A percentile compares a stretch with the other conserved stretches of the same genome.
phyloP scores from a whole-genome alignment of 495 filamentous ascomycete species.

The Aspergillus avenaceus region DNA sequence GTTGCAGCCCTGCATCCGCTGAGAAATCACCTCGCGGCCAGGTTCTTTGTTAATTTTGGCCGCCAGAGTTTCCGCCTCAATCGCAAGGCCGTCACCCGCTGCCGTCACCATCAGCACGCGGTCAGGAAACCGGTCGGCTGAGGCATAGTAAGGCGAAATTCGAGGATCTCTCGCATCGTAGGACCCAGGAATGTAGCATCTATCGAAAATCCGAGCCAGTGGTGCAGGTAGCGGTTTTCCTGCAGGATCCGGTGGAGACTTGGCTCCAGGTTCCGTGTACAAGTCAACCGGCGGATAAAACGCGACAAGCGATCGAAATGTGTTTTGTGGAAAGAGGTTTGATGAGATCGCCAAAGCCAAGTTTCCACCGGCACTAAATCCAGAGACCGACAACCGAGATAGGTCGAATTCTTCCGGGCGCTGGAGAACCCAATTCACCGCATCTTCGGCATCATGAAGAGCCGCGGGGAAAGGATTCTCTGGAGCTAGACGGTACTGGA shows the following conservation, averaged over 20 bases:
- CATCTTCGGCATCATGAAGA: constrained; percentile 62
- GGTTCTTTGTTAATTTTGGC: constrained; percentile 21
- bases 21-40: constrained; percentile 33
- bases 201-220: constrained; percentile 27
- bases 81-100: constrained; percentile 35
- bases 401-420: constrained; percentile 30
- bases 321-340: constrained; percentile 33
- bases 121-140: constrained; percentile 32
- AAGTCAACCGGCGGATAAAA: constrained; percentile 42
- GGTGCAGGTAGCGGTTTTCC: constrained; percentile 22
- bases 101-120: constrained; percentile 41
- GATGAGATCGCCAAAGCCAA: constrained; percentile 36
- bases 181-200: constrained; percentile 25
- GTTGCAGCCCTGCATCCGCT: constrained; percentile 37
- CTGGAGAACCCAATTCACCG: constrained; percentile 29
- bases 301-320: constrained; percentile 36
- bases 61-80: constrained; percentile 39
- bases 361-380: constrained; percentile 45
- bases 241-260: constrained; percentile 21
- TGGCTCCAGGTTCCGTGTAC: constrained; percentile 13
- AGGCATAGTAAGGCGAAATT: constrained; percentile 41
- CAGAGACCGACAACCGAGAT: constrained; percentile 35
- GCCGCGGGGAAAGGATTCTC: constrained; percentile 74
- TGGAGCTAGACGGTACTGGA: constrained; percentile 75
- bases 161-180: constrained; percentile 40